Evolutionary conservation across 139 green algal species (phyloP), one percentile per base, ranked within the genome.

Genomic region (Choricystis sp.): DNA sequence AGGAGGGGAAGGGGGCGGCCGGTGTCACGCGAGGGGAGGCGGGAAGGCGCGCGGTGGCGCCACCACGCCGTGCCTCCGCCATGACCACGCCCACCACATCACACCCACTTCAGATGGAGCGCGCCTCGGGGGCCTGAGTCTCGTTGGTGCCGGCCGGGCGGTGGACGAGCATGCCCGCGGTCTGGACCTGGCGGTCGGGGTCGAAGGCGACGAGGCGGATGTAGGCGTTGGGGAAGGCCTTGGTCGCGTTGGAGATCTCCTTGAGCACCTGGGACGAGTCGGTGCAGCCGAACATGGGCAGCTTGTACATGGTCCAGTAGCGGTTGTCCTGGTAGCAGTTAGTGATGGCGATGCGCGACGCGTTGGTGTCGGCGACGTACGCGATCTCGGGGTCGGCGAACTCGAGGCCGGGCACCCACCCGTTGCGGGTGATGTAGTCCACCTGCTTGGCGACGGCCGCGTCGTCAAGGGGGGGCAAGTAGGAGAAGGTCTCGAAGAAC

Each of bases 241-340:
- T 81, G 71, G 73, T 83, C 89, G 76, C 86, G 63, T 78, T 67
- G 31, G 71, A 49, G 57, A 97, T 79, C 89, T 99, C 93, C 0
- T 57, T 63, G 69, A 98, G 83, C 62, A 99, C 93, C 75, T 94
- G 76, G 66, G 69, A 65, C 66, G 86, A 61, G 83, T 97, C 81
- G 62, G 71, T 90, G 93, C 93, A 99, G 79, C 92, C 92, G 87
- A 96, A 99, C 90, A 99, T 96, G 81, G 92, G 92, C 76, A 99
- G 89, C 92, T 99, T 99, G 85, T 85, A 99, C 91, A 99, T 95
- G 22, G 89, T 94, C 92, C 92, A 98, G 91, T 97, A 97, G 29
- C 85, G 76, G 83, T 91, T 94, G 40, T 52, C 40, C 40, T 52
- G 40, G 40, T 52, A 52, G 40, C 40, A 9, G 40, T 21, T 16